Evolutionary conservation across 257 asterid species (phyloP), one percentile per base, ranked within the genome.

Genomic region (Henckelia pumila): DNA sequence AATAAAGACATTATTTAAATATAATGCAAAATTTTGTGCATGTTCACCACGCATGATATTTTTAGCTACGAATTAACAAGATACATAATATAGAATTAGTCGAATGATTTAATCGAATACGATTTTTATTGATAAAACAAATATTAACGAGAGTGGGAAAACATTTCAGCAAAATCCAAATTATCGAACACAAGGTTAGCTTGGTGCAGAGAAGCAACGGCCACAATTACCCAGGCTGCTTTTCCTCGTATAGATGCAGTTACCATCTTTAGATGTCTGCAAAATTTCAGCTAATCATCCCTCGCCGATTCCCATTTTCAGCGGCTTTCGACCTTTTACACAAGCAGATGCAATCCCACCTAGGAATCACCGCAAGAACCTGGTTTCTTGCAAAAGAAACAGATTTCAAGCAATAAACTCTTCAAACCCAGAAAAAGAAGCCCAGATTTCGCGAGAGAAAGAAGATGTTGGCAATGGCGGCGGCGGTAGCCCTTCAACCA

Each of bases 401-500:
- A 71, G 69, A 47, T 33, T 62, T 64, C 52, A 35, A 53, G 57
- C 66, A 10, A 69, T 52, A 60, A 81, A 74, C 40, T 71, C 77
- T 66, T 61, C 59, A 25, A 63, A 73, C 59, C 79, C 61, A 77
- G 84, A 78, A 23, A 64, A 32, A 7, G 79, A 74, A 71, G 19
- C 81, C 35, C 75, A 35, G 19, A 55, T 68, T 47, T 62, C 81
- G 40, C 72, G 52, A 73, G 81, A 76, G 72, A 63, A 73, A 5
- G 77, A 58, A 21, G 71, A 66, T 52, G 67, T 21, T 26, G 70
- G 67, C 30, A 32, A 29, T 71, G 75, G 73, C 53, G 55, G 71
- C 77, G 65, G 76, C 77, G 61, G 75, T 76, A 63, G 75, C 73
- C 40, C 82, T 66, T 79, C 96, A 26, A 77, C 89, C 76, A 87